These are phyloP conservation scores for Musa schizocarpa DNA, from an alignment of 176 grass and related monocot species.

Conservation along the genomic window DNA sequence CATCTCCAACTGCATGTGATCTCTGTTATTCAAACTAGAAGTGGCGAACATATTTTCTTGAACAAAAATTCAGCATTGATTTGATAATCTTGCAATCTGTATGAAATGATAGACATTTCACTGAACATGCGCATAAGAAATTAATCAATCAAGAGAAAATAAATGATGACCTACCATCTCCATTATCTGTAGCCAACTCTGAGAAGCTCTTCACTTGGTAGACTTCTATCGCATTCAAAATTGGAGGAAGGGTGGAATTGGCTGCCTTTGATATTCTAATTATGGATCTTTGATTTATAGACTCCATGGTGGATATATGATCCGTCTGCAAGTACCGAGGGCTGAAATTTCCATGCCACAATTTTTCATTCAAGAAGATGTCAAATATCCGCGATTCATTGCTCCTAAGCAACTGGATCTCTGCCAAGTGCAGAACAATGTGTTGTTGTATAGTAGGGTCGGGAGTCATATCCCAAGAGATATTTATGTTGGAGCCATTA, in stretches of 20 bases:
- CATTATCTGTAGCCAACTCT: slow-evolving; percentile 10
- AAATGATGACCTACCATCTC: slow-evolving; percentile 25
- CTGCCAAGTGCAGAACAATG: not conserved
- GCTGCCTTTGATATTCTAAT: slow-evolving; percentile 12
- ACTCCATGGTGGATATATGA: not conserved
- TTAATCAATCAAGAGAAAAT: not conserved
- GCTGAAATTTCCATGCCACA: not conserved
- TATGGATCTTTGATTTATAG: not conserved
- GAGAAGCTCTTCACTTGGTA: slow-evolving; percentile 11
- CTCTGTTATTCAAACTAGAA: not conserved
- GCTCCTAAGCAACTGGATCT: not conserved
- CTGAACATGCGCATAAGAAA: not conserved
- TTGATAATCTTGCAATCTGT: not conserved
- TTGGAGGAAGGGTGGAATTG: slow-evolving; percentile 17
- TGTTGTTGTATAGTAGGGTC: not conserved
- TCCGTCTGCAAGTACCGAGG: slow-evolving; percentile 1
- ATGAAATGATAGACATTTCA: not conserved
- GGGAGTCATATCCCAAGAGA: not conserved
- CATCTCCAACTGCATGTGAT: no score
- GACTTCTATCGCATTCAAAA: slow-evolving; percentile 35
- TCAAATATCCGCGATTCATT: slow-evolving; percentile 3
- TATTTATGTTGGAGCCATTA: not conserved
- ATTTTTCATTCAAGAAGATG: not conserved
- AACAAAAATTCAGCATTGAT: not conserved
- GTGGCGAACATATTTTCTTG: no score